Evolutionary conservation across 2,329 filamentous ascomycete species (phyloP), one percentile per base, ranked within the genome.

Genomic region (Trichoderma sp.): DNA sequence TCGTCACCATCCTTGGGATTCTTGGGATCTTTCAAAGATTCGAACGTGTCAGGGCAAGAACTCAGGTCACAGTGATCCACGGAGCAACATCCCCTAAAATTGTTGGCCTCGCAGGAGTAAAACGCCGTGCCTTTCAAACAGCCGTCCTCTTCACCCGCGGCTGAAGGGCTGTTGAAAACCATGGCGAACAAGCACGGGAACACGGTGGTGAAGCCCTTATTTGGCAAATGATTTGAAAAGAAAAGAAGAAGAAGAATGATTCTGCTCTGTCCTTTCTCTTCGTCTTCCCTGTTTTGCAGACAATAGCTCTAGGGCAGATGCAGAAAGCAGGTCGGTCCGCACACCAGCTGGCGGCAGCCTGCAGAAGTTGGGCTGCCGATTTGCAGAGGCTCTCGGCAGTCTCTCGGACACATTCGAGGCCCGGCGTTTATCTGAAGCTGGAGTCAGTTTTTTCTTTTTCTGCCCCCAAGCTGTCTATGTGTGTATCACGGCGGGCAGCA

Each of bases 41-140:
- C 30, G 14, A 54, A 24, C 0, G 1, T 18, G 43, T 69, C 72
- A 11, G 78, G 79, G 68, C 81, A 83, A 7, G 68, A 71, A 3
- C 67, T 55, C 59, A 75, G 61, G 4, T 70, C 67, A 72, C 85
- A 87, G 18, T 83, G 80, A 69, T 84, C 74, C 16, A 78, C 73
- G 16, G 76, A 73, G 73, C 84, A 87, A 72, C 85, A 87, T 21
- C 83, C 84, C 3, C 61, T 68, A 71, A 82, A 84, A 37, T 71
- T 70, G 71, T 75, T 80, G 59, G 63, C 51, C 16, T 59, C 69
- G 71, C 83, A 86, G 28, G 70, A 60, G 71, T 82, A 85, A 70
- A 77, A 83, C 34, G 61, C 37, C 24, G 71, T 72, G 68, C 76
- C 77, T 8, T 68, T 4, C 7, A 75, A 70, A 59, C 82, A 83